These are phyloP conservation scores for Ceratobasidium sp. DNA, from an alignment of 1,284 basidiomycete genomes.

Conservation along the genomic window DNA sequence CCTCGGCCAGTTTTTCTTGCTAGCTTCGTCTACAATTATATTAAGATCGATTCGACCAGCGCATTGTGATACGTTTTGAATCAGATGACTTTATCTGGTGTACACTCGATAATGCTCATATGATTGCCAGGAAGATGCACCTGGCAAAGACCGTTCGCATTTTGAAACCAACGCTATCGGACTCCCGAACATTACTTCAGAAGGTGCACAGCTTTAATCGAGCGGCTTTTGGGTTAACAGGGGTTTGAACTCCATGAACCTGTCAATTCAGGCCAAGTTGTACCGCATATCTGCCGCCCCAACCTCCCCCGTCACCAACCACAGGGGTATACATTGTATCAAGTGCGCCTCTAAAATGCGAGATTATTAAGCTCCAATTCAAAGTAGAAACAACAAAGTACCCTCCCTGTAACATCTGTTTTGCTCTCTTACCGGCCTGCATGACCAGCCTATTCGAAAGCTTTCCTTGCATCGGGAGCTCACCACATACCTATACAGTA, in stretches of 20 bases:
- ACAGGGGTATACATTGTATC: background rate
- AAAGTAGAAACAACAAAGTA: conserved; percentile 16
- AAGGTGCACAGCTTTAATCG: too few species aligned
- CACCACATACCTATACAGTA: background rate
- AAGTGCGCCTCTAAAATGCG: too few species aligned
- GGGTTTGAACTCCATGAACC: too few species aligned
- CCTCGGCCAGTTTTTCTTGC: background rate
- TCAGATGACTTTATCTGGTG: background rate
- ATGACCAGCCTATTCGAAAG: too few species aligned
- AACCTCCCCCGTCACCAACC: background rate
- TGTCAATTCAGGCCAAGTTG: too few species aligned
- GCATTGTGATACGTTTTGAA: background rate
- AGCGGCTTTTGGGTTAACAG: too few species aligned
- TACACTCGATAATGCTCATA: background rate
- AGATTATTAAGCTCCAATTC: background rate
- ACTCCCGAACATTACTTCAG: too few species aligned
- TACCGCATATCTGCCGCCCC: background rate
- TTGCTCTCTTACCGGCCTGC: too few species aligned
- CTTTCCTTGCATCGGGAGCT: too few species aligned
- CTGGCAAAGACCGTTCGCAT: background rate
- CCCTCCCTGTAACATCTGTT: background rate
- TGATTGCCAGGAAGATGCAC: background rate
- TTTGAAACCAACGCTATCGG: too few species aligned
- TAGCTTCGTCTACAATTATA: background rate
- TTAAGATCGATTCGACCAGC: background rate